Evolutionary conservation across 2,329 filamentous ascomycete genomes (phyloP).

Genomic region (Chalaropsis ovoidea): DNA sequence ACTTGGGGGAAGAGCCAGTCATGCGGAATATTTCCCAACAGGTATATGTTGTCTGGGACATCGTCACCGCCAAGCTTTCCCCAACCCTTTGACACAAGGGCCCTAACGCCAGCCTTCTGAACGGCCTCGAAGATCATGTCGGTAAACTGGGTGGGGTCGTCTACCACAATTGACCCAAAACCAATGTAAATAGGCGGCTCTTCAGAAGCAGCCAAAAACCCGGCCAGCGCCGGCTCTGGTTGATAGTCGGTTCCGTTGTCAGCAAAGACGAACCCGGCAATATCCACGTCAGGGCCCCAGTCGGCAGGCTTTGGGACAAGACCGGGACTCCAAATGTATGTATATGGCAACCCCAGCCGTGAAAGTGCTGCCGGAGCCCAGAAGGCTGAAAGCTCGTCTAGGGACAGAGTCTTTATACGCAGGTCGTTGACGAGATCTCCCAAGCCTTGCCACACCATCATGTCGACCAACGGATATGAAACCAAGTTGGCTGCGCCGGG

Average conservation of each 20-base stretch:
- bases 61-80: slow-evolving; percentile 54
- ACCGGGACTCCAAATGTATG: slow-evolving; percentile 60
- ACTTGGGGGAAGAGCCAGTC: slow-evolving; percentile 67
- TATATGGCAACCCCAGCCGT: slow-evolving; percentile 63
- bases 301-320: slow-evolving; percentile 58
- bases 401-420: slow-evolving; percentile 54
- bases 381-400: slow-evolving; percentile 64
- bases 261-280: slow-evolving; percentile 70
- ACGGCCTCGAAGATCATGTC: slow-evolving; percentile 62
- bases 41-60: slow-evolving; percentile 54
- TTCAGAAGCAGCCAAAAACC: slow-evolving; percentile 48
- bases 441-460: slow-evolving; percentile 85
- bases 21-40: slow-evolving; percentile 65
- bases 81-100: slow-evolving; percentile 67
- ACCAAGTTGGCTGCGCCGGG: slow-evolving; percentile 68
- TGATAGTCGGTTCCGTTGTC: slow-evolving; percentile 54
- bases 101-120: slow-evolving; percentile 54
- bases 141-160: slow-evolving; percentile 59
- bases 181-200: slow-evolving; percentile 59
- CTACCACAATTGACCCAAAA: slow-evolving; percentile 66
- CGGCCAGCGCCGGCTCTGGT: slow-evolving; percentile 45
- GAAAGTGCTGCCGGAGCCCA: slow-evolving; percentile 69
- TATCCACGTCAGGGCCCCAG: slow-evolving; percentile 60
- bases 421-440: slow-evolving; percentile 71
- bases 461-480: slow-evolving; percentile 68